phyloP scores from a whole-genome alignment of 2,329 filamentous ascomycete genomes.

The Didymella glomerata region DNA sequence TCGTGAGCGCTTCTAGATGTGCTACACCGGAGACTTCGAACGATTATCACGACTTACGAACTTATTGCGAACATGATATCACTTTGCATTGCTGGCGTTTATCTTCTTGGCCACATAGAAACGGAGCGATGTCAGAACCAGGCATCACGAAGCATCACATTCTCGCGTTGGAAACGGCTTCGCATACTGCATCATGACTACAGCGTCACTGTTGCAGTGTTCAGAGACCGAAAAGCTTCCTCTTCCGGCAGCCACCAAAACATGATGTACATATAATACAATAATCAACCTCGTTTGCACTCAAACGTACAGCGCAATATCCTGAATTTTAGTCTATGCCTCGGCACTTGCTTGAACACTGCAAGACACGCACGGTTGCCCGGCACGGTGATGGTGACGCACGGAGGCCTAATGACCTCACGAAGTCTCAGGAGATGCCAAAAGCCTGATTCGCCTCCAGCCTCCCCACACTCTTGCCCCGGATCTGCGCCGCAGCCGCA shows the following conservation, averaged over 20 bases:
- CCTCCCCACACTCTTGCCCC: slow-evolving; percentile 14
- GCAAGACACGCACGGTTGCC: slow-evolving; percentile 1
- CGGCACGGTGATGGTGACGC: slow-evolving; percentile 4
- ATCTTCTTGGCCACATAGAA: background rate
- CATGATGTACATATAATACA: slow-evolving; percentile 6
- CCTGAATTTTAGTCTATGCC: background rate
- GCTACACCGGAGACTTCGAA: background rate
- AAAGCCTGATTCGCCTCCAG: slow-evolving; percentile 18
- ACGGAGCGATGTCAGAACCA: background rate
- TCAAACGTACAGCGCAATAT: background rate
- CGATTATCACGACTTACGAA: slow-evolving; percentile 16
- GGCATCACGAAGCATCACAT: background rate
- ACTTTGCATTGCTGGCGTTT: slow-evolving; percentile 12
- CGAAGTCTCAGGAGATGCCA: slow-evolving; percentile 6
- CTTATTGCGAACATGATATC: background rate
- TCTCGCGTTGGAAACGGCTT: background rate
- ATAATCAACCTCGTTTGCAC: background rate
- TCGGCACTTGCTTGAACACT: background rate
- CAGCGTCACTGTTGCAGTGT: background rate
- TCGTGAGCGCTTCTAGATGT: background rate
- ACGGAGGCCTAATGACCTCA: slow-evolving; percentile 22
- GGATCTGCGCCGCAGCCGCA: slow-evolving; percentile 10
- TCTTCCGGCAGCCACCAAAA: background rate
- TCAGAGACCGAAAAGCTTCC: background rate
- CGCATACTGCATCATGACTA: background rate